Base-by-base conservation (phyloP, 257 asterid species). In the Plantago major region DNA sequence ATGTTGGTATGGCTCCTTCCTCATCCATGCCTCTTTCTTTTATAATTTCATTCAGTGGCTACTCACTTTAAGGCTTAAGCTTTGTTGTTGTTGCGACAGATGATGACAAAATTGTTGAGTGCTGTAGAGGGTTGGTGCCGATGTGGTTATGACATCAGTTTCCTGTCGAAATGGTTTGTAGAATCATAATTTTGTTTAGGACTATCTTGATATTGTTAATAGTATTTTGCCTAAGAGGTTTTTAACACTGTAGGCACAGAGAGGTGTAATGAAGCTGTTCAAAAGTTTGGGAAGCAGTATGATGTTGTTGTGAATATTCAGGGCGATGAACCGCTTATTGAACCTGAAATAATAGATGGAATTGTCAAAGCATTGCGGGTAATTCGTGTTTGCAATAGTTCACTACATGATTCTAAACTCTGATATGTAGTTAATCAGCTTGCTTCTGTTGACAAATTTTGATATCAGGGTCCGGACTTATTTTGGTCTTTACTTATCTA, bases 321-420 rank as follows among this genome's bases (percentile, higher is more conserved):
- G 70, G 96, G 98, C 14, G 98, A 91, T 71, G 97, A 92, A 64
- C 98, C 98, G 26, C 94, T 92, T 67, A 80, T 91, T 46, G 98
- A 91, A 68, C 97, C 95, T 57, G 97, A 86, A 66, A 82, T 84
- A 45, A 88, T 88, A 30, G 95, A 91, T 65, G 90, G 95, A 55
- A 86, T 88, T 42, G 97, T 91, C 53, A 77, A 73, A 68, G 90
- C 95, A 17, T 71, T 91, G 64, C 94, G 78, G 95, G 98, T 91
- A 73, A 71, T 7, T 4, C 65, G 40, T 46, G 50, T 33, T 58
- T 52, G 37, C 37, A 30, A 2, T 30, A 2, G 37, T 30, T 30
- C 37, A 2, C 37, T 30, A 30, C 5, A 30, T 2, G 37, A 30
- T 30, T 5, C 37, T 30, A 30, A 30, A 30, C 4, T 5, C 3